A percentile compares a stretch with the other conserved stretches of the same genome.
These are phyloP conservation scores for Ramularia collo-cygni DNA, from an alignment of 2,329 filamentous ascomycete species.

Conservation along the genomic window DNA sequence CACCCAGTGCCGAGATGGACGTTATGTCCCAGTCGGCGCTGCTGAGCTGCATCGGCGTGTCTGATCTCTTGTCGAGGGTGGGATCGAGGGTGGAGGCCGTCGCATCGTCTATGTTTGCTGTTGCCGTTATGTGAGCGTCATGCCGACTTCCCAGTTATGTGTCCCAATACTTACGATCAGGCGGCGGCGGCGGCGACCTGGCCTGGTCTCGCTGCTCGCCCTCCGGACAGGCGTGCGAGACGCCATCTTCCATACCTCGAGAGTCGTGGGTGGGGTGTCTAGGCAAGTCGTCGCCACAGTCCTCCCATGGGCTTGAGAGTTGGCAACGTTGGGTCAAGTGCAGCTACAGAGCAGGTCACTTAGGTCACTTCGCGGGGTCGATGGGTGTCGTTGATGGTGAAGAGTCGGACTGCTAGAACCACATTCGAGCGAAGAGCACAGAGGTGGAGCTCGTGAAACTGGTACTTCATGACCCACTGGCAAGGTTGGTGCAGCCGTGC, in stretches of 20 bases:
- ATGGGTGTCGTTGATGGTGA: no score
- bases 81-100: slow-evolving; percentile 14
- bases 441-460: no score
- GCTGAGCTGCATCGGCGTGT: slow-evolving; percentile 25
- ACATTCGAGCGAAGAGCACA: no score
- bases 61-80: slow-evolving; percentile 15
- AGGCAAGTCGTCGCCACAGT: slow-evolving; percentile 1
- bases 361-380: no score
- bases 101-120: slow-evolving; percentile 19
- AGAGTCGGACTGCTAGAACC: no score
- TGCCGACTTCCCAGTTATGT: not conserved
- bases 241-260: slow-evolving; percentile 23
- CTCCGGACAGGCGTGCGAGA: slow-evolving; percentile 8
- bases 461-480: no score
- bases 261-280: not conserved
- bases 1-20: slow-evolving; percentile 63
- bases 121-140: no score
- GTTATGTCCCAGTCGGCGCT: slow-evolving; percentile 59
- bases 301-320: not conserved
- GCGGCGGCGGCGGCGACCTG: slow-evolving; percentile 21
- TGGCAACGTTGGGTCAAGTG: no score
- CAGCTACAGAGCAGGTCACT: no score
- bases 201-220: slow-evolving; percentile 4
- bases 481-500: no score
- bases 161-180: slow-evolving; percentile 8